These are phyloP conservation scores for Penium margaritaceum DNA, from an alignment of 139 green algal genomes.

Conservation along the genomic window DNA sequence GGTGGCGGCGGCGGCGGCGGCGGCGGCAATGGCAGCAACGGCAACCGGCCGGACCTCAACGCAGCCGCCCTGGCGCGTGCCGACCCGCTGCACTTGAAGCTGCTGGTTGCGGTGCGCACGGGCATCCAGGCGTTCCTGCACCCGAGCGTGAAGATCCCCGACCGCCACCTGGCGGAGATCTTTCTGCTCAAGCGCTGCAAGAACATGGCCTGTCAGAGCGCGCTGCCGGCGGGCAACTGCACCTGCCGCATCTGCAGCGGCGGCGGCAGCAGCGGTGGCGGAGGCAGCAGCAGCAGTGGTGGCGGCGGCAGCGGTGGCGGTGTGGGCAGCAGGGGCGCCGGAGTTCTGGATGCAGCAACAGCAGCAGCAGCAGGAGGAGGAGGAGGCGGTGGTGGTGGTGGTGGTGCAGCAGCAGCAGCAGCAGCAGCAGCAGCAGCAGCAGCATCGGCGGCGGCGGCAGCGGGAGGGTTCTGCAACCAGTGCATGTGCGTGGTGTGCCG, in stretches of 20 bases:
- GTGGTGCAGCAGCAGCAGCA: not conserved
- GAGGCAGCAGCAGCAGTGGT: no score
- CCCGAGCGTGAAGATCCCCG: constrained; percentile 21
- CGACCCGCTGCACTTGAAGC: constrained; percentile 20
- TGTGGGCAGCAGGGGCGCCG: not conserved
- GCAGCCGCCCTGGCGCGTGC: not conserved
- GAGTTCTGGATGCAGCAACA: not conserved
- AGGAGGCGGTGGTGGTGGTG: not conserved
- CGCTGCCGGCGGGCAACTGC: constrained; percentile 30
- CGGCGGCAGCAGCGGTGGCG: not conserved
- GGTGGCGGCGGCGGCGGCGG: no score
- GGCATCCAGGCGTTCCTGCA: constrained; percentile 40
- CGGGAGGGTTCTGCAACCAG: constrained; percentile 28
- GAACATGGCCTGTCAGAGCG: constrained; percentile 36
- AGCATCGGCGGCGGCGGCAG: not conserved
- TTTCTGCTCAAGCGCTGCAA: constrained; percentile 25
- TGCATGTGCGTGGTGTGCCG: constrained; percentile 43
- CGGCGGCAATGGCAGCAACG: no score
- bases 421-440: not conserved
- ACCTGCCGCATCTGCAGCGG: constrained; percentile 17
- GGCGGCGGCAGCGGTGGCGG: not conserved
- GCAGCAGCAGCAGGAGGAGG: not conserved
- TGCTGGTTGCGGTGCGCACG: constrained; percentile 28
- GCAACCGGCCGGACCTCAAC: no score
- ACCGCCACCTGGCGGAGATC: constrained; percentile 16